phyloP scores from a whole-genome alignment of 768 basidiomycete species.

The Pleurotus ostreatus region DNA sequence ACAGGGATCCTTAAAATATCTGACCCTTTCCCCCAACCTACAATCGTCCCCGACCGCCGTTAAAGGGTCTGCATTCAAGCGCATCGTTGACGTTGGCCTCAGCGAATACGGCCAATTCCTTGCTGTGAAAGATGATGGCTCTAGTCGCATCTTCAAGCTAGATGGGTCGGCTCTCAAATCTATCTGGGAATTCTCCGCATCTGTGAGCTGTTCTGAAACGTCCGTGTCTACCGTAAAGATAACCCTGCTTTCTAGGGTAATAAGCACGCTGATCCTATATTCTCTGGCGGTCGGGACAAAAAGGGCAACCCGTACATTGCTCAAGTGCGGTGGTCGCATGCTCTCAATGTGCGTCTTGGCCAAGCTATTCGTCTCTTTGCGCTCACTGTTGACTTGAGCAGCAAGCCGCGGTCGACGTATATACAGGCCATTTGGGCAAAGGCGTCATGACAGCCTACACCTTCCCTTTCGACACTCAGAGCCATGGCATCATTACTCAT shows the following conservation, averaged over 20 bases:
- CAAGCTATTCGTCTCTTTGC: conserved; percentile 4
- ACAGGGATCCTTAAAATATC: conserved; percentile 41
- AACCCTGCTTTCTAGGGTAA: conserved; percentile 11
- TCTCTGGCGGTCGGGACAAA: conserved; percentile 50
- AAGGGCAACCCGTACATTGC: conserved; percentile 52
- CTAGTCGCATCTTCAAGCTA: conserved; percentile 51
- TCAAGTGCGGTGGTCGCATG: conserved; percentile 65
- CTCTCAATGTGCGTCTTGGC: conserved; percentile 39
- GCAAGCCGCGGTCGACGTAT: conserved; percentile 54
- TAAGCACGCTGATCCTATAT: conserved; percentile 45
- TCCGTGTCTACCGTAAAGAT: no score
- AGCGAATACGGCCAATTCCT: conserved; percentile 55
- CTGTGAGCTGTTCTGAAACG: conserved; percentile 32
- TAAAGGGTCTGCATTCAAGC: conserved; percentile 41
- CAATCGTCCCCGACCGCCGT: conserved; percentile 40
- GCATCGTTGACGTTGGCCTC: conserved; percentile 61
- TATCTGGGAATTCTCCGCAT: conserved; percentile 54
- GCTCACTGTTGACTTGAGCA: conserved; percentile 20
- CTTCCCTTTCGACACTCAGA: conserved; percentile 61
- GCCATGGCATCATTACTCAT: conserved; percentile 66
- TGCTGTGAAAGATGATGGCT: conserved; percentile 51
- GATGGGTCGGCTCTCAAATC: conserved; percentile 31
- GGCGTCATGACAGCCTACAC: conserved; percentile 47
- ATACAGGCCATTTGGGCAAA: conserved; percentile 43
- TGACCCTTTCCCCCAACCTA: conserved; percentile 49